A percentile compares a stretch with the other conserved stretches of the same genome.
These are phyloP conservation scores for Passiflora organensis DNA, from an alignment of 345 rosid genomes.

Conservation along the genomic window DNA sequence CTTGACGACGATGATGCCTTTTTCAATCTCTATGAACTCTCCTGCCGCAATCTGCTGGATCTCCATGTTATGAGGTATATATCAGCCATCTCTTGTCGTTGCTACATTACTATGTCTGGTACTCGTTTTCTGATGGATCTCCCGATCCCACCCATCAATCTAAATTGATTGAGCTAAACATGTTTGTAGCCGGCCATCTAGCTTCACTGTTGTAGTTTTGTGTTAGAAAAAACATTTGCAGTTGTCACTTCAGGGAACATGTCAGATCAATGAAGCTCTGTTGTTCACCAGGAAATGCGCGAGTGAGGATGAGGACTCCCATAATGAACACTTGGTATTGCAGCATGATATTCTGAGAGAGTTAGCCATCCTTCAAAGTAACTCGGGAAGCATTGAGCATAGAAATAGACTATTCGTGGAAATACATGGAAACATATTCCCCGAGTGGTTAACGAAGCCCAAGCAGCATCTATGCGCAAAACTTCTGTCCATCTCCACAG, in stretches of 20 bases:
- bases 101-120: not conserved
- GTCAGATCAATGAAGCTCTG: not conserved
- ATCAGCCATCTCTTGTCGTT: not conserved
- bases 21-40: conserved; percentile 15
- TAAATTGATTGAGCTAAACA: not conserved
- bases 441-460: conserved; percentile 14
- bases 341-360: conserved; percentile 33
- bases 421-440: conserved; percentile 5
- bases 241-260: not conserved
- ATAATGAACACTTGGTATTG: conserved; percentile 11
- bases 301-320: conserved; percentile 13
- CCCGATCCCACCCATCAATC: not conserved
- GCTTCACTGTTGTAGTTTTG: not conserved
- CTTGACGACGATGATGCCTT: conserved; percentile 15
- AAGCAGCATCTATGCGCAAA: conserved; percentile 1
- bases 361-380: conserved; percentile 23
- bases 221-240: no score
- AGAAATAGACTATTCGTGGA: conserved; percentile 19
- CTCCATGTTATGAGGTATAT: conserved; percentile 9
- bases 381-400: conserved; percentile 2
- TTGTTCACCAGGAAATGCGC: conserved; percentile 18
- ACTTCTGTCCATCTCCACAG: conserved; percentile 24
- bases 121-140: not conserved
- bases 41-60: conserved; percentile 15
- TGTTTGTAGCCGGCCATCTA: not conserved